phyloP scores from a whole-genome alignment of 495 filamentous ascomycete species.

The Daldinia vernicosa region DNA sequence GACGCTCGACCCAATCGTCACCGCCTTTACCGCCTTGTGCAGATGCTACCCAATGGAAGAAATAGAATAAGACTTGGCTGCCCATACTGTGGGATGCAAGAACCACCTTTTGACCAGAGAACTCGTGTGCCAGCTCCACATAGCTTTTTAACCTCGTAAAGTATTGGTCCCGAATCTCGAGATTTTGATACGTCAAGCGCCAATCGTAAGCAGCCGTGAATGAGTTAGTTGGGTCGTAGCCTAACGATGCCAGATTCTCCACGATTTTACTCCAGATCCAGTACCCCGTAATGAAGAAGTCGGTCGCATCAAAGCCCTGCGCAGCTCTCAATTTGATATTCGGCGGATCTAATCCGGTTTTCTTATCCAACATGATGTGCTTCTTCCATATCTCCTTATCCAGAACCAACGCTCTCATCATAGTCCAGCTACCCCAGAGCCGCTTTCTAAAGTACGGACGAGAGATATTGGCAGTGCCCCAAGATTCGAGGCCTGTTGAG shows the following conservation, averaged over 20 bases:
- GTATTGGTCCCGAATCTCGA: constrained; percentile 91
- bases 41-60: constrained; percentile 96
- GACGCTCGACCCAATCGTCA: constrained; percentile 84
- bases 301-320: constrained; percentile 98
- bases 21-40: constrained; percentile 81
- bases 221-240: constrained; percentile 95
- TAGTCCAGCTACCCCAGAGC: constrained; percentile 97
- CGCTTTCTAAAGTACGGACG: constrained; percentile 91
- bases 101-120: constrained; percentile 79
- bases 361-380: constrained; percentile 95
- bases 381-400: constrained; percentile 95
- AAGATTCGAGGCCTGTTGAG: constrained; percentile 94
- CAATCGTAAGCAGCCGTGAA: constrained; percentile 97
- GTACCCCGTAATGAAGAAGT: constrained; percentile 89
- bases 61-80: constrained; percentile 92
- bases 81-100: constrained; percentile 98
- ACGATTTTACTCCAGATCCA: constrained; percentile 99
- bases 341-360: constrained; percentile 89
- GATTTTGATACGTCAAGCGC: constrained; percentile 90
- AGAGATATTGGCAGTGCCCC: constrained; percentile 84
- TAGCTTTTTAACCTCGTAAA: constrained; percentile 89
- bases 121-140: constrained; percentile 79
- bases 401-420: constrained; percentile 93
- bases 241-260: constrained; percentile 93
- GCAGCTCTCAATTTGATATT: constrained; percentile 92